Base-by-base conservation (phyloP, 768 basidiomycete species). In the Kwoniella shandongensis region DNA sequence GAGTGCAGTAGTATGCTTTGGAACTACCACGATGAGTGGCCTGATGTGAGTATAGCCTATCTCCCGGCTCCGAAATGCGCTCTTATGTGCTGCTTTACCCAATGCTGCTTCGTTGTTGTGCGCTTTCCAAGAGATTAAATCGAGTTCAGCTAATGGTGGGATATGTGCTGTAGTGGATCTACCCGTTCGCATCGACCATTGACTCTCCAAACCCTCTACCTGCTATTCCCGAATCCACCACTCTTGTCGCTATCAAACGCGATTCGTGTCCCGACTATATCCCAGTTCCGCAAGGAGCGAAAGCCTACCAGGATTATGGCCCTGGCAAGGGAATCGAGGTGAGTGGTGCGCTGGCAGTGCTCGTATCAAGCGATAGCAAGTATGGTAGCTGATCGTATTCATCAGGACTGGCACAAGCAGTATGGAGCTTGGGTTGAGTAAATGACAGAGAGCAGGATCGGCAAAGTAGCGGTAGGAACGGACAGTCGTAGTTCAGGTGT, bases 1-100 rank as follows among this genome's bases (percentile, higher is more conserved):
- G 66, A 75, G 18, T 76, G 75, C 54, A 65, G 61, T 4, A 56
- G 63, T 27, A 76, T 76, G 75, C 67, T 76, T 1, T 76, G 75
- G 75, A 59, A 67, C 41, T 69, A 72, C 46, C 65, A 74, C 45
- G 72, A 75, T 20, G 56, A 72, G 46, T 76, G 67, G 66, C 63
- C 66, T 11, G 29, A 75, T 25, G 73, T 71, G 46, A 59, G 66
- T 67, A 22, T n/a, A n/a, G n/a, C n/a, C n/a, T n/a, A n/a, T 5
- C 17, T 22, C 23, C 36, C 32, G 11, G 5, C 22, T 22, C 13
- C 17, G 5, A 8, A 27, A 22, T 44, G 12, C 17, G 2, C 26
- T 46, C 36, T 10, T 32, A 22, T 48, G 15, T 4, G 8, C n/a
- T n/a, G n/a, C n/a, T n/a, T n/a, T n/a, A n/a, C n/a, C n/a, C n/a